Percentiles rank a stretch among this genome's conserved stretches.
Evolutionary conservation across 495 filamentous ascomycete genomes (phyloP).

Genomic region (Aspergillus saccharolyticus): DNA sequence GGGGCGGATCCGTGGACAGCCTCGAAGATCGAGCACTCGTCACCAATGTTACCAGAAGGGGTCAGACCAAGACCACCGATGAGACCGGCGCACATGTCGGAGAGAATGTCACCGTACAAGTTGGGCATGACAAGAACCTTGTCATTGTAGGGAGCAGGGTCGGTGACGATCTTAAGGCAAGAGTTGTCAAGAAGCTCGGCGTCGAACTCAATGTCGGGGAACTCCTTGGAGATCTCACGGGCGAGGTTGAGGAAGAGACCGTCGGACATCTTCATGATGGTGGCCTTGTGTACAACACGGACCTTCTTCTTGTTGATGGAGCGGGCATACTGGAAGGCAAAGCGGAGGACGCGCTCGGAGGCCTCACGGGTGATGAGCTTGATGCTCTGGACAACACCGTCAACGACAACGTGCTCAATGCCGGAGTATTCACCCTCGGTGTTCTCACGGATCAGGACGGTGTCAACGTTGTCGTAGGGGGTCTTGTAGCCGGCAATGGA

Average conservation of each 20-base stretch:
- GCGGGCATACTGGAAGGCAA: constrained; percentile 95
- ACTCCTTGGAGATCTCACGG: constrained; percentile 81
- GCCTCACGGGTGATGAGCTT: constrained; percentile 96
- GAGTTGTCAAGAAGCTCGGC: constrained; percentile 97
- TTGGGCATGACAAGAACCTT: constrained; percentile 99
- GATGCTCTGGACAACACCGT: constrained; percentile 97
- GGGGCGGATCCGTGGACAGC: constrained; percentile 97
- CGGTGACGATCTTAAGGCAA: constrained; percentile 95
- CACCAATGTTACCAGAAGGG: constrained; percentile 96
- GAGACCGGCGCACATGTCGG: constrained; percentile 97
- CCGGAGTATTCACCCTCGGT: constrained; percentile 99
- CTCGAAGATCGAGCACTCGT: constrained; percentile 99
- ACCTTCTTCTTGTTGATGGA: constrained; percentile 91
- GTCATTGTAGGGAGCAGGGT: constrained; percentile 93
- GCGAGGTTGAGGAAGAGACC: constrained; percentile 92
- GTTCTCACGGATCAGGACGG: constrained; percentile 97
- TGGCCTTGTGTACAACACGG: constrained; percentile 96
- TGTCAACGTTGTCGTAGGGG: constrained; percentile 96
- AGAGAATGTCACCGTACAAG: constrained; percentile 98
- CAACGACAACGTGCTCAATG: constrained; percentile 97
- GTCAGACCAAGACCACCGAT: constrained; percentile 97
- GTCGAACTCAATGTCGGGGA: constrained; percentile 90
- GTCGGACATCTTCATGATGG: constrained; percentile 99
- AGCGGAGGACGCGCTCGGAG: constrained; percentile 88
- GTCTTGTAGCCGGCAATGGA: constrained; percentile 97